Base-by-base conservation (phyloP, 495 filamentous ascomycete species). In the Astrothelium macrocarpum region DNA sequence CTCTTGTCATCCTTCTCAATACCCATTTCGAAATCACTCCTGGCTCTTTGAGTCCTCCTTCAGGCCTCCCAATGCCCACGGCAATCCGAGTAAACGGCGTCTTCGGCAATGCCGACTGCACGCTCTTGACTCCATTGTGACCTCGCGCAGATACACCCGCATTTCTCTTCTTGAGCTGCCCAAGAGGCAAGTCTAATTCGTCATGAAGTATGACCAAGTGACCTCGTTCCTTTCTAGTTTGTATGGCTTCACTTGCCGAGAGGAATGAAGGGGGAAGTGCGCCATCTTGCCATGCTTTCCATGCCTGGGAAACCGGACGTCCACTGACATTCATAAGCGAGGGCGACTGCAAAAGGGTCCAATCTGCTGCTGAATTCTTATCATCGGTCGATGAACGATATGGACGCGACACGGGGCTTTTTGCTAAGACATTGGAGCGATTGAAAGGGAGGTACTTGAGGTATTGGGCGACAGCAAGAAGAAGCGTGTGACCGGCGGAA, bases 81-180 rank as follows among this genome's bases (percentile, higher is more conserved):
- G 85, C 83, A 59, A 94, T 77, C 5, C 85, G 68, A 61, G 79
- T 71, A 77, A 79, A 75, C 68, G 78, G 67, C 77, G 71, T 66
- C 34, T 58, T 69, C 20, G 71, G 70, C 59, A 90, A 61, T 60
- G 71, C 78, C 36, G 75, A 75, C 59, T 84, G 76, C 18, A 85
- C 77, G 70, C 85, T 89, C 72, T 87, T 89, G 45, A 96, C 65
- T 4, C 91, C 91, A 65, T 92, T 91, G 72, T 96, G 91, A 0
- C 91, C 91, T 18, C 82, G 78, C 39, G 78, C 73, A 71, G 73
- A 85, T 56, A 82, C 83, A 26, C 82, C 82, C 1, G 79, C 82
- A 56, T 71, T 78, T 67, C 73, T 84, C 43, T 88, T 75, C 45
- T 78, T 86, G 4, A 95, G 77, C 42, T 79, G 81, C 0, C 90